Conservation (phyloP, 2,329 filamentous ascomycete species). For the Diaporthe australafricana region DNA sequence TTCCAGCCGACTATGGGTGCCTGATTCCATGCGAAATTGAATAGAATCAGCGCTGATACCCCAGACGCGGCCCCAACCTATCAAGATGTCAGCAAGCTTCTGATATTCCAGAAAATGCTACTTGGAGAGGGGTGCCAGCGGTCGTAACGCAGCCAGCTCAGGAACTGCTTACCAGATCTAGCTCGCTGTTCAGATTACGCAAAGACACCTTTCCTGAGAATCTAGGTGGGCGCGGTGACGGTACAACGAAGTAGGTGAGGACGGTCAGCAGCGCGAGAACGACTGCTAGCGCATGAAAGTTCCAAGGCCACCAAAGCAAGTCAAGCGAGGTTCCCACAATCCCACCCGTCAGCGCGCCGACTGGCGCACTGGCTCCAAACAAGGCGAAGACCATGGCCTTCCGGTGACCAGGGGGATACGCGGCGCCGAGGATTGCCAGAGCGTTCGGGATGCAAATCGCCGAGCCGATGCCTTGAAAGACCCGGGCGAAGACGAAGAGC, state of each 20-base stretch:
- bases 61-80: conserved; percentile 48
- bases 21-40: conserved; percentile 72
- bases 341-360: conserved; percentile 42
- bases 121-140: too few relatives aligned
- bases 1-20: conserved; percentile 64
- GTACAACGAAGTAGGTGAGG: conserved; percentile 39
- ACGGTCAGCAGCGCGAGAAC: conserved; percentile 41
- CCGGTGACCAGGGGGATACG: conserved; percentile 55
- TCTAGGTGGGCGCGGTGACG: conserved; percentile 33
- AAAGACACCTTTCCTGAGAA: conserved; percentile 2
- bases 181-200: conserved; percentile 37
- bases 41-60: conserved; percentile 61
- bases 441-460: conserved; percentile 67
- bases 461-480: conserved; percentile 65
- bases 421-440: conserved; percentile 65
- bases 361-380: conserved; percentile 49
- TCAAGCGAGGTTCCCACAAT: conserved; percentile 46
- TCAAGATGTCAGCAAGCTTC: neutral
- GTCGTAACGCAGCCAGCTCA: too few relatives aligned
- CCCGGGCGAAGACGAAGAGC: conserved; percentile 59
- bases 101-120: neutral
- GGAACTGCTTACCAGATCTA: conserved; percentile 40
- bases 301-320: conserved; percentile 48
- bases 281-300: conserved; percentile 44
- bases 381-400: conserved; percentile 50